Evolutionary conservation across 306 rosid species (phyloP), one percentile per base, ranked within the genome.

Genomic region (Abrus pulchellus): DNA sequence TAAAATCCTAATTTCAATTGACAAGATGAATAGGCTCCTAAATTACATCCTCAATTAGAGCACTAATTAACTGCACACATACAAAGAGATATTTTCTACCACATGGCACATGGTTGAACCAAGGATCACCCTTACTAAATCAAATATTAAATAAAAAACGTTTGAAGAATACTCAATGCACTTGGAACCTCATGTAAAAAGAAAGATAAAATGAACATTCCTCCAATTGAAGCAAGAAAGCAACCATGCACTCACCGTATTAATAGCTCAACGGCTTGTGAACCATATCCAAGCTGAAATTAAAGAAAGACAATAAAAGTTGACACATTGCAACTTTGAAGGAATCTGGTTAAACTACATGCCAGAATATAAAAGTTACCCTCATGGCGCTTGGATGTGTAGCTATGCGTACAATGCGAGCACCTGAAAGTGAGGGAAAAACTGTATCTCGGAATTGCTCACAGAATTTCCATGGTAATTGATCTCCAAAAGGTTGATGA

Each of bases 331-430:
- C 48, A 50, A 65, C 52, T 68, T 71, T 13, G 63, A 44, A 65
- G 34, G 77, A 79, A 81, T 55, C 57, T 68, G 80, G 43, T 30
- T 34, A 78, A 76, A 47, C 48, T 47, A 80, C 43, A 77, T 67
- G 67, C 40, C 68, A 40, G 6, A 66, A 52, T 53, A 11, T 53
- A 56, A 59, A 67, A 65, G 29, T 83, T 86, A 95, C 99, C 98
- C 90, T 91, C 90, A 89, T 91, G 73, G 92, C 95, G 85, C 92
- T 93, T 64, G 99, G 98, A 86, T 95, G 99, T 30, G 99, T 89
- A 36, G 99, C 99, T 75, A 95, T 95, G 76, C 99, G 98, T 36
- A 95, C 99, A 84, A 95, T 93, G 54, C 98, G 98, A 85, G 88
- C 99, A 52, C 99, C 99, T 34, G 98, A 95, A 56, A 95, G 95